Percentiles rank a stretch among this genome's conserved stretches.
phyloP scores from a whole-genome alignment of 1,139 yeast genomes.

The Candida gigantensis region DNA sequence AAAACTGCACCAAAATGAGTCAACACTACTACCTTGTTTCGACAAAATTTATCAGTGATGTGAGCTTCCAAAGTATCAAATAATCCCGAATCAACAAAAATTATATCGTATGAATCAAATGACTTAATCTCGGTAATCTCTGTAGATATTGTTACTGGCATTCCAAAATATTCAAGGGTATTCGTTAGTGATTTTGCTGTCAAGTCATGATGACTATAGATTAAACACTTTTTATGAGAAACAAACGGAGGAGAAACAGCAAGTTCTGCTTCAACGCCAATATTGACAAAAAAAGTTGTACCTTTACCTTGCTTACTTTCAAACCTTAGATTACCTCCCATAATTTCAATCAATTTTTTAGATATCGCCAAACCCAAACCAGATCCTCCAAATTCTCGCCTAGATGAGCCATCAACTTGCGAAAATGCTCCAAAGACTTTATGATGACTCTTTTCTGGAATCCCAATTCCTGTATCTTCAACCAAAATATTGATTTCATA shows the following conservation, averaged over 20 bases:
- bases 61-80: constrained; percentile 15
- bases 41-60: not conserved
- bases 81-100: constrained; percentile 24
- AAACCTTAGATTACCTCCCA: constrained; percentile 58
- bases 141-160: constrained; percentile 23
- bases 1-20: constrained; percentile 34
- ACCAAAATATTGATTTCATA: constrained; percentile 47
- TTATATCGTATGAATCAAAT: constrained; percentile 7
- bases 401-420: constrained; percentile 61
- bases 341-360: constrained; percentile 55
- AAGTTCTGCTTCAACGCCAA: constrained; percentile 26
- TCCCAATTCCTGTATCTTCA: constrained; percentile 64
- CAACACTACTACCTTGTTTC: constrained; percentile 9
- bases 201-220: constrained; percentile 35
- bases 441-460: constrained; percentile 47
- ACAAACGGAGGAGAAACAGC: constrained; percentile 16
- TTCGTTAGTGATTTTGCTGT: constrained; percentile 35
- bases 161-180: constrained; percentile 32
- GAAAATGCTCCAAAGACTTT: constrained; percentile 61
- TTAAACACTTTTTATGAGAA: constrained; percentile 25
- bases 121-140: constrained; percentile 2
- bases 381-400: constrained; percentile 59
- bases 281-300: constrained; percentile 43
- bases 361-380: constrained; percentile 64
- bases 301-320: constrained; percentile 55